Base-by-base conservation (phyloP, 305 asterid species). In the Fraxinus latifolia region DNA sequence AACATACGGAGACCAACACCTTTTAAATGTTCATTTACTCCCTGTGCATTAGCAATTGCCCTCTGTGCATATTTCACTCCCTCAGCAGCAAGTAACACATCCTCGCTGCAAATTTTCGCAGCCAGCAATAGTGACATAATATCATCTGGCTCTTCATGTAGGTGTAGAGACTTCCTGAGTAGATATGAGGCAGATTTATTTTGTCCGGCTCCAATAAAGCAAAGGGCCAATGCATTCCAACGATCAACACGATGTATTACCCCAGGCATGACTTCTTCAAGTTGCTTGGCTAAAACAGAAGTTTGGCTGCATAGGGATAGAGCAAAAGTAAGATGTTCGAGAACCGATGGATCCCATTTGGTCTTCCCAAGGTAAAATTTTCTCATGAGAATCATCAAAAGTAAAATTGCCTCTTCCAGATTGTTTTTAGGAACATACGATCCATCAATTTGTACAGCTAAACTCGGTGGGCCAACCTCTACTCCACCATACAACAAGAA, bases 191-290 rank as follows among this genome's bases (percentile, higher is more conserved):
- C 95, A 81, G 90, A 89, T 62, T 31, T 70, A 84, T 88, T 90
- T 81, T 90, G 94, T 84, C 92, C 93, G 32, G 93, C 91, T 23
- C 96, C 97, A 87, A 88, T 76, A 42, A 88, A 90, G 84, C 97
- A 89, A 76, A 96, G 90, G 58, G 97, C 97, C 92, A 96, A 83
- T 58, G 90, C 86, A 85, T 91, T 93, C 99, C 99, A 96, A 58
- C 97, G 90, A 2, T 94, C 95, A 53, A 84, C 87, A 70, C 98
- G 97, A 83, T 82, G 90, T 83, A 96, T 76, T 50, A 91, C 87
- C 36, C 98, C 99, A 6, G 98, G 98, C 95, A 92, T 89, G 80
- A 87, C 85, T 88, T 96, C 98, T 89, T 96, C 99, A 58, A 96
- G 95, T 82, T 91, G 95, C 86, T 92, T 93, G 8, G 91, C 97